Evolutionary conservation across 2,329 filamentous ascomycete genomes (phyloP), one percentile per base, ranked within the genome.

Genomic region (Whalleya microplaca): DNA sequence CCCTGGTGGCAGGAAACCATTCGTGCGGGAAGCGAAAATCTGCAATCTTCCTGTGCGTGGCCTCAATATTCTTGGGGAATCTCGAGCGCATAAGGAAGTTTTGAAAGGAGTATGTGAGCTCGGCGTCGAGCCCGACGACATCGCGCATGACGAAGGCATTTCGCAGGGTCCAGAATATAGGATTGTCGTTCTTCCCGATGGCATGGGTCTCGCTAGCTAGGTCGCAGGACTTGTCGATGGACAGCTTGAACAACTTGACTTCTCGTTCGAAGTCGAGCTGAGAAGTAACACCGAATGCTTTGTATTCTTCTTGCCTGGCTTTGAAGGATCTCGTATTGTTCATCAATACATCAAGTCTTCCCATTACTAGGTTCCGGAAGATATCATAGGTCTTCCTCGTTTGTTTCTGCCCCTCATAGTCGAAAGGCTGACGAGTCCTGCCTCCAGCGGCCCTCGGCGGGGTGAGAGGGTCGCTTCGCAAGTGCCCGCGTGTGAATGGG

Each of bases 11-110:
- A 0, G 94, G 92, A 69, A 89, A 98, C 94, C 94, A 98, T 72
- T 99, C 95, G 51, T 88, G 83, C 0, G 95, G 95, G 72, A 87
- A 92, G n/a, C 92, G 85, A 63, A 96, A 77, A 74, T 97, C 92
- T n/a, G 91, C 84, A 14, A 96, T 75, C 19, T 80, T 80, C 64
- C 79, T 77, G 65, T 93, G 90, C 27, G 82, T 82, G 44, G 80
- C 75, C 27, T 84, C 75, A 48, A 88, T 76, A 2, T 77, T 78
- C 19, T 77, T 73, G 1, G 86, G 83, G 69, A 89, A 85, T 21
- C 77, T 78, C 2, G 78, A 70, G 12, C 83, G 81, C 55, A 86
- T 76, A 19, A 89, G 75, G 61, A 87, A 86, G 40, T 82, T 85
- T 65, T 88, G 86, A 69, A 95, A 91, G 29, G 84, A 77, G 66